Percentiles rank a stretch among this genome's conserved stretches.
phyloP scores from a whole-genome alignment of 345 rosid genomes.

The Combretum micranthum region DNA sequence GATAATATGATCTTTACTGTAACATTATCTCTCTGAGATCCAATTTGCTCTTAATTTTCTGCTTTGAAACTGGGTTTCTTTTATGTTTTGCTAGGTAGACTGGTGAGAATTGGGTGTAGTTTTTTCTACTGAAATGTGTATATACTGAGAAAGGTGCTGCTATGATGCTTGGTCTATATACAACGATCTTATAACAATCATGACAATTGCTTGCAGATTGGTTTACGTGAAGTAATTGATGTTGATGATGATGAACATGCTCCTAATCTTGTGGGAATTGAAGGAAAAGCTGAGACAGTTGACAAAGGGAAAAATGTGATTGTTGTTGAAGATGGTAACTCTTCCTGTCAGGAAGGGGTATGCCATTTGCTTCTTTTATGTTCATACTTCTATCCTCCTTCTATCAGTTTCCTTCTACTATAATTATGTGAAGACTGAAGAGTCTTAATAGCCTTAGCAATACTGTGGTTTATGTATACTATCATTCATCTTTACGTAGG shows the following conservation, averaged over 20 bases:
- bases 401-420: neutral
- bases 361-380: neutral
- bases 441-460: neutral
- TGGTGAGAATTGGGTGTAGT: too few species aligned
- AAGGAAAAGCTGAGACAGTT: slow-evolving; percentile 24
- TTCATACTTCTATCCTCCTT: neutral
- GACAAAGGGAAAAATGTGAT: slow-evolving; percentile 61
- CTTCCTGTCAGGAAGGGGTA: slow-evolving; percentile 22
- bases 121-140: too few species aligned
- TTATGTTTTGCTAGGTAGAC: too few species aligned
- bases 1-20: too few species aligned
- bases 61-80: too few species aligned
- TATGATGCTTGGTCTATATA: too few species aligned
- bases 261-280: slow-evolving; percentile 32
- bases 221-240: slow-evolving; percentile 44
- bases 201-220: slow-evolving; percentile 28
- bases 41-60: too few species aligned
- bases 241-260: slow-evolving; percentile 44
- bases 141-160: too few species aligned
- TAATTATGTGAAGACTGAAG: neutral
- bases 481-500: slow-evolving; percentile 15
- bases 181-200: neutral
- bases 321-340: slow-evolving; percentile 16
- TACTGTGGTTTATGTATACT: neutral
- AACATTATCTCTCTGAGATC: too few species aligned